phyloP scores from a whole-genome alignment of 768 basidiomycete species.

The Cubamyces sp. region DNA sequence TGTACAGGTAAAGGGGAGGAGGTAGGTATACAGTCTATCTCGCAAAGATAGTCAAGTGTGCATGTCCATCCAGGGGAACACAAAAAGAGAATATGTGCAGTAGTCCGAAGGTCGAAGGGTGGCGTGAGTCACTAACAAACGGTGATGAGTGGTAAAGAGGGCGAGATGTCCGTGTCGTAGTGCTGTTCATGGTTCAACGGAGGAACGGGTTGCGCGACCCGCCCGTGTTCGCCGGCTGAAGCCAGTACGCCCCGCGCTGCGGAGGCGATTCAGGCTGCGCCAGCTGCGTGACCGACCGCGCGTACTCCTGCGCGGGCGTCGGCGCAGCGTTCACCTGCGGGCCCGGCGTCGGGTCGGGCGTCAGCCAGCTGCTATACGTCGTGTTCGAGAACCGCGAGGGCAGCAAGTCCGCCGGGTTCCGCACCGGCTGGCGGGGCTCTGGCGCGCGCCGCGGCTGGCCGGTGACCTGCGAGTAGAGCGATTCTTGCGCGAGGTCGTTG shows the following conservation, averaged over 20 bases:
- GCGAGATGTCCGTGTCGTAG: no score
- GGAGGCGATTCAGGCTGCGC: slow-evolving; percentile 19
- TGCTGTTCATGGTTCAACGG: slow-evolving; percentile 35
- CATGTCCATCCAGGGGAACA: slow-evolving; percentile 10
- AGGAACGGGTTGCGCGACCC: slow-evolving; percentile 57
- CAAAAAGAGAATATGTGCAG: not conserved
- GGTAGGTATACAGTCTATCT: slow-evolving; percentile 13
- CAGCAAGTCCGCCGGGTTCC: slow-evolving; percentile 43
- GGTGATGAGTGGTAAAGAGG: not conserved
- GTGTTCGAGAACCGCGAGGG: slow-evolving; percentile 54
- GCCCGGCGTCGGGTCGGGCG: slow-evolving; percentile 26
- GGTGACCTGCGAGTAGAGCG: slow-evolving; percentile 72
- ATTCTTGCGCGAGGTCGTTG: slow-evolving; percentile 46
- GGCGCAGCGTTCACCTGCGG: slow-evolving; percentile 35
- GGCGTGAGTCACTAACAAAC: not conserved
- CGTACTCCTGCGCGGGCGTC: slow-evolving; percentile 67
- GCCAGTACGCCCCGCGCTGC: slow-evolving; percentile 45
- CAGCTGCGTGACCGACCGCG: slow-evolving; percentile 47
- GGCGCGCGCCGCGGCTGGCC: slow-evolving; percentile 62
- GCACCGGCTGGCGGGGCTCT: slow-evolving; percentile 76
- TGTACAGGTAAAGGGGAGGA: not conserved
- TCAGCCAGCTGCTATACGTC: slow-evolving; percentile 42
- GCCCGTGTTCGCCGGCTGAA: slow-evolving; percentile 48
- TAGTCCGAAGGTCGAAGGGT: slow-evolving; percentile 15
- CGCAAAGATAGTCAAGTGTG: slow-evolving; percentile 8